Evolutionary conservation across 78 protist species (phyloP).

Genomic region (Dictyostelium purpureum): DNA sequence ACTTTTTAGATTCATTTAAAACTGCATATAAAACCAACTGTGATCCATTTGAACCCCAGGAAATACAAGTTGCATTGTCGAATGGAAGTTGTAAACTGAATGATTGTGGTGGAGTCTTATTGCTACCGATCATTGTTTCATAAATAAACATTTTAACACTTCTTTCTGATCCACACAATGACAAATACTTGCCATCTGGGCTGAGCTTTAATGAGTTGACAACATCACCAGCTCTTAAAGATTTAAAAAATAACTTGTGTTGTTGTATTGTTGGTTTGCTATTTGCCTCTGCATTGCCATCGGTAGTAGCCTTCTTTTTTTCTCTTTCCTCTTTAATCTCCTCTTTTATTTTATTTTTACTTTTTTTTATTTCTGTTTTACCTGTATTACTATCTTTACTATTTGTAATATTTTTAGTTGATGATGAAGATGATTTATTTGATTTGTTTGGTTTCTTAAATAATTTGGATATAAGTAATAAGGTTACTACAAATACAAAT

Average conservation of each 20-base stretch:
- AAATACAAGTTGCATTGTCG: constrained; percentile 25
- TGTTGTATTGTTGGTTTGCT: not conserved
- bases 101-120: not conserved
- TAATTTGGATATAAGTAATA: not conserved
- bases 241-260: constrained; percentile 13
- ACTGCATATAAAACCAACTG: constrained; percentile 24
- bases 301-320: not conserved
- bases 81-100: constrained; percentile 49
- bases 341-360: not conserved
- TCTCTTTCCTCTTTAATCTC: not conserved
- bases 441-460: not conserved
- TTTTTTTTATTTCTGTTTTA: no score
- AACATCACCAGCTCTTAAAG: not conserved
- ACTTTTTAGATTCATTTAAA: constrained; percentile 24
- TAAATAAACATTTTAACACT: not conserved
- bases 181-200: not conserved
- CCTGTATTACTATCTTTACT: not conserved
- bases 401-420: not conserved
- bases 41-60: constrained; percentile 44
- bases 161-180: not conserved
- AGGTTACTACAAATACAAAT: not conserved
- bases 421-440: not conserved
- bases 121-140: not conserved
- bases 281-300: not conserved
- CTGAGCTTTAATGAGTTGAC: constrained; percentile 1